A percentile compares a stretch with the other conserved stretches of the same genome.
phyloP scores from a whole-genome alignment of 805 yeast species.

The Pachysolen tannophilus region DNA sequence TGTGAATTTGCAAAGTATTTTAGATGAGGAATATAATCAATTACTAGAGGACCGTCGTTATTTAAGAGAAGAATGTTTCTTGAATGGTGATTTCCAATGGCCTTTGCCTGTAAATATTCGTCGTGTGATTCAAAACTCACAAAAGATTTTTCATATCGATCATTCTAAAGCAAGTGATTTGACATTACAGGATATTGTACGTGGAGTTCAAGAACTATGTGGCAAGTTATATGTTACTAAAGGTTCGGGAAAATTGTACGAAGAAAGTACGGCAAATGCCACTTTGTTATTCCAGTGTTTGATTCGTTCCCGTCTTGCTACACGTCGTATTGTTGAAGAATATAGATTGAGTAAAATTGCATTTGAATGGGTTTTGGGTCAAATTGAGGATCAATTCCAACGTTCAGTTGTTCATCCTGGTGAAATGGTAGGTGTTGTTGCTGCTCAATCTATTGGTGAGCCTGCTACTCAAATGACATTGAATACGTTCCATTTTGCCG shows the following conservation, averaged over 20 bases:
- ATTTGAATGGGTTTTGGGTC: conserved; percentile 94
- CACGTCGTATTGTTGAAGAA: conserved; percentile 88
- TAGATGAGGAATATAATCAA: conserved; percentile 83
- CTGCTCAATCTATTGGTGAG: conserved; percentile 97
- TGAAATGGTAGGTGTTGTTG: conserved; percentile 97
- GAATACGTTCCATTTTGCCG: conserved; percentile 96
- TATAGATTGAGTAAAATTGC: conserved; percentile 77
- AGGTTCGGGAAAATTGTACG: conserved; percentile 64
- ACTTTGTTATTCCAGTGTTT: conserved; percentile 84
- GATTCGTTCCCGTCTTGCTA: conserved; percentile 84
- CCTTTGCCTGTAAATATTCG: conserved; percentile 96
- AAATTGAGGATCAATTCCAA: conserved; percentile 88
- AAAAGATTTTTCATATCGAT: conserved; percentile 92
- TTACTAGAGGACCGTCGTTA: conserved; percentile 68
- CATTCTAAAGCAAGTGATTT: conserved; percentile 85
- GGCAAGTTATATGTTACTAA: conserved; percentile 67
- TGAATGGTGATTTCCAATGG: conserved; percentile 94
- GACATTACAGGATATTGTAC: conserved; percentile 72
- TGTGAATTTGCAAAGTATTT: conserved; percentile 64
- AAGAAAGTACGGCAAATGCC: conserved; percentile 91
- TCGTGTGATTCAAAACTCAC: conserved; percentile 95
- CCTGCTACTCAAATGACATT: conserved; percentile 98
- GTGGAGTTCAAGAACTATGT: conserved; percentile 62
- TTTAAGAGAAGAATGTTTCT: conserved; percentile 73
- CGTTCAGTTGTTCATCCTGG: conserved; percentile 92